Percentiles rank a stretch among this genome's conserved stretches.
phyloP scores from a whole-genome alignment of 1,139 yeast species.

The Scheffersomyces lignicola region DNA sequence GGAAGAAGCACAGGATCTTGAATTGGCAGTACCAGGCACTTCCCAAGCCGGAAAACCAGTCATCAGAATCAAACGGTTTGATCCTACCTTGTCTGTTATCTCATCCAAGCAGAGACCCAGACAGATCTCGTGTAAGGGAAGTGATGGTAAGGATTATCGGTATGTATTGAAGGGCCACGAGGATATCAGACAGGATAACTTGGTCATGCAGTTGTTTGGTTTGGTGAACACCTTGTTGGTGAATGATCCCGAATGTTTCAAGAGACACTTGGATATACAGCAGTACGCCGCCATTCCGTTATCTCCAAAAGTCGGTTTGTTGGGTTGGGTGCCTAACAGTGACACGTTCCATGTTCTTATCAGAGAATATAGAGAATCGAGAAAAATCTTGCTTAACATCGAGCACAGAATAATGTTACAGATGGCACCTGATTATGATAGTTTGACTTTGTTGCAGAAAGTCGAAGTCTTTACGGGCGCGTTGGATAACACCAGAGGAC shows the following conservation, averaged over 20 bases:
- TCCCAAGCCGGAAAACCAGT: constrained; percentile 84
- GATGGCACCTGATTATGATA: constrained; percentile 98
- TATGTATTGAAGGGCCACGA: constrained; percentile 92
- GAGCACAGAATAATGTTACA: constrained; percentile 96
- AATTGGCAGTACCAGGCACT: constrained; percentile 92
- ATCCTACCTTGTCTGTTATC: constrained; percentile 83
- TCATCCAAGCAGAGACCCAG: constrained; percentile 97
- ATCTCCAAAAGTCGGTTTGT: constrained; percentile 93
- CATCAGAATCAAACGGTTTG: constrained; percentile 70
- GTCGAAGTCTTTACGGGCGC: constrained; percentile 97
- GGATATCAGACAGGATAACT: constrained; percentile 94
- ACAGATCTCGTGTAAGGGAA: constrained; percentile 73
- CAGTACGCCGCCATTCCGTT: constrained; percentile 91
- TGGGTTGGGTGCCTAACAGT: constrained; percentile 97
- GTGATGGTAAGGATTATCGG: constrained; percentile 88
- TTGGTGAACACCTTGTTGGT: constrained; percentile 86
- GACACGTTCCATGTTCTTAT: constrained; percentile 95
- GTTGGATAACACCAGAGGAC: constrained; percentile 92
- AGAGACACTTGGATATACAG: constrained; percentile 91
- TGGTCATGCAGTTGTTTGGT: constrained; percentile 97
- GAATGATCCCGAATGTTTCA: constrained; percentile 94
- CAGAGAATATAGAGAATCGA: constrained; percentile 86
- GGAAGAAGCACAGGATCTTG: constrained; percentile 74
- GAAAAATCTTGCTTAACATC: constrained; percentile 84
- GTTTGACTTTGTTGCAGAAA: constrained; percentile 81